These are phyloP conservation scores for Malassezia yamatoensis DNA, from an alignment of 1,284 basidiomycete species.

Conservation along the genomic window DNA sequence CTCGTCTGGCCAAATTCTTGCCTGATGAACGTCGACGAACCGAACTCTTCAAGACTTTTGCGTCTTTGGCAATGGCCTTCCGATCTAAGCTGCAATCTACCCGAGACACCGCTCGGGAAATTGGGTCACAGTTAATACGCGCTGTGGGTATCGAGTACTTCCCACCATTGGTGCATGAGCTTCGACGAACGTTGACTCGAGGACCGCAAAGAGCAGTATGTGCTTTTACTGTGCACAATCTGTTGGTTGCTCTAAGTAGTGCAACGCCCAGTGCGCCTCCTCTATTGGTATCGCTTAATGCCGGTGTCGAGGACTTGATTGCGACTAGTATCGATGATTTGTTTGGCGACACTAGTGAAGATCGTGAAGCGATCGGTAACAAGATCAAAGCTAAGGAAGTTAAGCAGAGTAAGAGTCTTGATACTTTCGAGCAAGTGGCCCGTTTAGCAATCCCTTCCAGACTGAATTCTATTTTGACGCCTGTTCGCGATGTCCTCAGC, in stretches of 20 bases:
- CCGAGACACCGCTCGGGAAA: conserved; percentile 74
- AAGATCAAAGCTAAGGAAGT: conserved; percentile 60
- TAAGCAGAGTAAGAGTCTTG: conserved; percentile 44
- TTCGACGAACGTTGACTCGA: conserved; percentile 69
- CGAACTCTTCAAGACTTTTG: conserved; percentile 71
- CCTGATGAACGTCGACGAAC: conserved; percentile 54
- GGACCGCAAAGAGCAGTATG: conserved; percentile 91
- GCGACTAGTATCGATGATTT: conserved; percentile 81
- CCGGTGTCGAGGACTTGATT: conserved; percentile 66
- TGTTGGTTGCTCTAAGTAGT: conserved; percentile 58
- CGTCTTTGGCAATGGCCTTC: conserved; percentile 73
- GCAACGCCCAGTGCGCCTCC: conserved; percentile 54
- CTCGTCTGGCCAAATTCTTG: conserved; percentile 71
- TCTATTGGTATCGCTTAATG: conserved; percentile 53
- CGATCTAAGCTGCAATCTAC: conserved; percentile 89
- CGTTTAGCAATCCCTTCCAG: conserved; percentile 44
- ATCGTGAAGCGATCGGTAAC: conserved; percentile 79
- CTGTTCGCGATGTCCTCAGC: conserved; percentile 73
- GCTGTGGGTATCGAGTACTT: conserved; percentile 67
- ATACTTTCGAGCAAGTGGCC: conserved; percentile 44
- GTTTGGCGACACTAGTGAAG: conserved; percentile 85
- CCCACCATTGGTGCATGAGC: conserved; percentile 64
- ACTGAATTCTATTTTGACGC: conserved; percentile 67
- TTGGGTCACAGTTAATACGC: conserved; percentile 70
- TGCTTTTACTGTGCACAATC: conserved; percentile 70